A percentile compares a stretch with the other conserved stretches of the same genome.
phyloP scores from a whole-genome alignment of 495 filamentous ascomycete genomes.

The Alectoria sarmentosa region DNA sequence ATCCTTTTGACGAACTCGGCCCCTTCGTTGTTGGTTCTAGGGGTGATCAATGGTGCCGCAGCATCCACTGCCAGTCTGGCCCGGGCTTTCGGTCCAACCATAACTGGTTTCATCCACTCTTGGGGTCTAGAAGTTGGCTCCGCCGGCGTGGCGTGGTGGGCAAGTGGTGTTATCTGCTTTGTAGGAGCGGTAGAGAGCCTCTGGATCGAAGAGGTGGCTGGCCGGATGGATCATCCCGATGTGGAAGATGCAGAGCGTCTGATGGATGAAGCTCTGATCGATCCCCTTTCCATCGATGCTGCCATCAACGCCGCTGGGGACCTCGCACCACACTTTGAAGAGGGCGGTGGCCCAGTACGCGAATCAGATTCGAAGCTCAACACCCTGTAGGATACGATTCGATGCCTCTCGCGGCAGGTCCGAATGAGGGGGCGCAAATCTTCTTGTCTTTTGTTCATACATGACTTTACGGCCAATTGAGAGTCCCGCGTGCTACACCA shows the following conservation, averaged over 20 bases:
- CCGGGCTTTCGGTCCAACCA: constrained; percentile 78
- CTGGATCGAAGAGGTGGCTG: constrained; percentile 43
- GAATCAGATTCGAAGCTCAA: constrained; percentile 15
- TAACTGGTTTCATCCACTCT: constrained; percentile 80
- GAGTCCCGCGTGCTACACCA: neutral
- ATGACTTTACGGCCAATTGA: constrained; percentile 1
- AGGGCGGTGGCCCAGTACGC: neutral
- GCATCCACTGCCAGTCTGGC: constrained; percentile 83
- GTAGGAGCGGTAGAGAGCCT: constrained; percentile 57
- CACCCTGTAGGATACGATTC: neutral
- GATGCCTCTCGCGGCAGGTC: neutral
- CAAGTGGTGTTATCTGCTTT: constrained; percentile 65
- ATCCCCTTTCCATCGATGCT: constrained; percentile 26
- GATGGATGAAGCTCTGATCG: constrained; percentile 19
- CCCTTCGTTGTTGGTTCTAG: constrained; percentile 70
- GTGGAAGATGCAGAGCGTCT: constrained; percentile 16
- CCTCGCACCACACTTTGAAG: neutral
- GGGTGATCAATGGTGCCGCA: constrained; percentile 87
- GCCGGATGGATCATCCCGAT: constrained; percentile 11
- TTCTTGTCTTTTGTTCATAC: neutral
- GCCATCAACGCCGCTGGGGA: constrained; percentile 22
- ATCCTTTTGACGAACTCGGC: constrained; percentile 82
- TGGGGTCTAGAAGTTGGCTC: constrained; percentile 71
- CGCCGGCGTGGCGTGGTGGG: constrained; percentile 90
- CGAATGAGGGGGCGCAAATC: neutral